A percentile compares a stretch with the other conserved stretches of the same genome.
Evolutionary conservation across 2,329 filamentous ascomycete genomes (phyloP).

Genomic region (Colletotrichum tabaci): DNA sequence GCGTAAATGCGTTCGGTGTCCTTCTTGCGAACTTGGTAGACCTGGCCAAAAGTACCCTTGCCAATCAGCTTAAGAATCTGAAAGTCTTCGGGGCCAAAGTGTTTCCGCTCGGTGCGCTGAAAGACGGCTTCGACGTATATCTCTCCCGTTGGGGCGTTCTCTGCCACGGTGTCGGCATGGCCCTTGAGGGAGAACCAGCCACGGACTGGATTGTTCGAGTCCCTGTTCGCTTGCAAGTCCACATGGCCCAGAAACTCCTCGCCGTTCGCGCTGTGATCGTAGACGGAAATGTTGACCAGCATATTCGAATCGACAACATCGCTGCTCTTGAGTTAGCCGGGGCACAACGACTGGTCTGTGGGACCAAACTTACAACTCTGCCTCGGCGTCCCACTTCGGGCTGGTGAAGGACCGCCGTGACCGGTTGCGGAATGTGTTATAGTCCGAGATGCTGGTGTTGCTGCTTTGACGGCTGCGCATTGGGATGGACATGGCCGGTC

Average conservation of each 20-base stretch:
- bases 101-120: conserved; percentile 88
- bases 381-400: conserved; percentile 96
- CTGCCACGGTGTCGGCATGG: conserved; percentile 78
- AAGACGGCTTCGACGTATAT: conserved; percentile 90
- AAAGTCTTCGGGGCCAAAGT: conserved; percentile 95
- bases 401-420: conserved; percentile 77
- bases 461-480: conserved; percentile 98
- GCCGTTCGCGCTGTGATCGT: conserved; percentile 83
- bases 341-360: conserved; percentile 44
- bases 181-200: conserved; percentile 90
- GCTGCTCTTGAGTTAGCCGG: conserved; percentile 61
- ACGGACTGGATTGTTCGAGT: conserved; percentile 79
- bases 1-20: conserved; percentile 97
- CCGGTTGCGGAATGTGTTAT: conserved; percentile 72
- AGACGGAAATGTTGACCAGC: conserved; percentile 92
- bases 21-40: conserved; percentile 98
- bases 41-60: conserved; percentile 98
- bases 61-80: conserved; percentile 96
- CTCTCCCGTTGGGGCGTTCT: conserved; percentile 86
- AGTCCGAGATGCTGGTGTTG: conserved; percentile 86
- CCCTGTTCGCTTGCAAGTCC: conserved; percentile 79
- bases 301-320: conserved; percentile 95
- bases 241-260: conserved; percentile 95
- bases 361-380: conserved; percentile 82
- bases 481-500: conserved; percentile 90